A percentile compares a stretch with the other conserved stretches of the same genome.
These are phyloP conservation scores for Hypoxylon sp. DNA, from an alignment of 2,329 filamentous ascomycete species.

Conservation along the genomic window DNA sequence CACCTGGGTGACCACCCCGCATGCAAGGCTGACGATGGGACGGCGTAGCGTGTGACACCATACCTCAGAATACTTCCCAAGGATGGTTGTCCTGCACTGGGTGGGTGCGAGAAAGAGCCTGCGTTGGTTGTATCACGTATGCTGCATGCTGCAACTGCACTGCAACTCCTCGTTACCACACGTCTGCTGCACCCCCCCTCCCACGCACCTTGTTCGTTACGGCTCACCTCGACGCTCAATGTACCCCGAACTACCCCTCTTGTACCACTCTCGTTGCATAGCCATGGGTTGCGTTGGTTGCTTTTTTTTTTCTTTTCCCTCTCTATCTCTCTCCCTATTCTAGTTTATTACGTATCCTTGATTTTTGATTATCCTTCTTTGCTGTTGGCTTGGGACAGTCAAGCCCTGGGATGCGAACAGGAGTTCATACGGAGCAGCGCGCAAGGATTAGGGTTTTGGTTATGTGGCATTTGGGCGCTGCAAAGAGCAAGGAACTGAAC, in stretches of 20 bases:
- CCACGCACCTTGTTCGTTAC: constrained; percentile 35
- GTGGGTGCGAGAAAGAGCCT: constrained; percentile 14
- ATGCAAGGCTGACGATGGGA: constrained; percentile 44
- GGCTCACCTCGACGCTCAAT: constrained; percentile 37
- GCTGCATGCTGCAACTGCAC: constrained; percentile 46
- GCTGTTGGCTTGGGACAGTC: constrained; percentile 32
- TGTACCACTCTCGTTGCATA: constrained; percentile 42
- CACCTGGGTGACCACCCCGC: constrained; percentile 25
- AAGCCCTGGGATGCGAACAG: constrained; percentile 41
- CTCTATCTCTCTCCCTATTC: not conserved
- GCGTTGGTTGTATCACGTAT: constrained; percentile 46
- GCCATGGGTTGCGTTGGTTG: constrained; percentile 34
- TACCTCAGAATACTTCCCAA: constrained; percentile 9
- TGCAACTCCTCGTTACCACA: constrained; percentile 45
- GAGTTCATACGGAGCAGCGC: constrained; percentile 41
- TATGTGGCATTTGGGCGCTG: constrained; percentile 37
- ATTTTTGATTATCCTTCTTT: constrained; percentile 34
- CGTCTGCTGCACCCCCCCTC: constrained; percentile 25
- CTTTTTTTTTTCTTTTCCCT: constrained; percentile 9
- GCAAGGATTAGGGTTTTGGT: constrained; percentile 37
- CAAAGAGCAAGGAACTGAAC: constrained; percentile 38
- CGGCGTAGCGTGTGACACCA: constrained; percentile 30
- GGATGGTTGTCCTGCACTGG: not conserved
- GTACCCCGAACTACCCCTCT: constrained; percentile 24
- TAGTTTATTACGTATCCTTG: constrained; percentile 23